A percentile compares a stretch with the other conserved stretches of the same genome.
Evolutionary conservation across 192 early-diverging fungal species (phyloP).

Genomic region (Coemansia sp.): DNA sequence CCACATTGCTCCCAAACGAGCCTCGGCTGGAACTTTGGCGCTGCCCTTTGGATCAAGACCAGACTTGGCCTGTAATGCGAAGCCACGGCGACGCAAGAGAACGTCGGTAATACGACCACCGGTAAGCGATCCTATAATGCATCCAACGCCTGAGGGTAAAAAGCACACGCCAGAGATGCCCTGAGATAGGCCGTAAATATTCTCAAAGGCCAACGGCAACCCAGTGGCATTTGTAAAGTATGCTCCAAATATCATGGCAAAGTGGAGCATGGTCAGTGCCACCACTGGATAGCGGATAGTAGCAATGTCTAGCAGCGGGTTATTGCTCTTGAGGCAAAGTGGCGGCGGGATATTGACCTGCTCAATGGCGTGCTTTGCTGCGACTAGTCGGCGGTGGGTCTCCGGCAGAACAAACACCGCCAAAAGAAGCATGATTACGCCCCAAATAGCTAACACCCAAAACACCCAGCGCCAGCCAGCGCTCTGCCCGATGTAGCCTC

Average conservation of each 20-base stretch:
- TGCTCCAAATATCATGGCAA: constrained; percentile 57
- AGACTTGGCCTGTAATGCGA: neutral
- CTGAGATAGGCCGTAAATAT: constrained; percentile 47
- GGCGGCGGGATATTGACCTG: constrained; percentile 39
- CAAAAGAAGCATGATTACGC: constrained; percentile 53
- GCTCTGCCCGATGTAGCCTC: constrained; percentile 57
- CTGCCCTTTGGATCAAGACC: neutral
- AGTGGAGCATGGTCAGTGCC: constrained; percentile 36
- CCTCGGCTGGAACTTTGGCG: constrained; percentile 30
- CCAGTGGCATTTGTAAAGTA: constrained; percentile 58
- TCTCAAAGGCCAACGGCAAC: constrained; percentile 48
- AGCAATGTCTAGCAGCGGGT: constrained; percentile 41
- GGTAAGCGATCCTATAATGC: constrained; percentile 37
- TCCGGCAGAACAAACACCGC: constrained; percentile 64
- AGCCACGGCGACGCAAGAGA: constrained; percentile 17
- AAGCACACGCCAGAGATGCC: constrained; percentile 57
- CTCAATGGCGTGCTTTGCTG: constrained; percentile 33
- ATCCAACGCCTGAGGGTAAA: constrained; percentile 56
- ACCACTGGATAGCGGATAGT: constrained; percentile 41
- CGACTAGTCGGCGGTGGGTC: constrained; percentile 55
- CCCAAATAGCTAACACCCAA: constrained; percentile 61
- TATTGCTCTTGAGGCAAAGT: constrained; percentile 31
- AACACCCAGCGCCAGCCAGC: constrained; percentile 63
- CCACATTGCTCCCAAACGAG: constrained; percentile 45
- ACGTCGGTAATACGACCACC: constrained; percentile 53